Evolutionary conservation across 1,139 yeast species (phyloP).

Genomic region (Oligophagozyma castellii): DNA sequence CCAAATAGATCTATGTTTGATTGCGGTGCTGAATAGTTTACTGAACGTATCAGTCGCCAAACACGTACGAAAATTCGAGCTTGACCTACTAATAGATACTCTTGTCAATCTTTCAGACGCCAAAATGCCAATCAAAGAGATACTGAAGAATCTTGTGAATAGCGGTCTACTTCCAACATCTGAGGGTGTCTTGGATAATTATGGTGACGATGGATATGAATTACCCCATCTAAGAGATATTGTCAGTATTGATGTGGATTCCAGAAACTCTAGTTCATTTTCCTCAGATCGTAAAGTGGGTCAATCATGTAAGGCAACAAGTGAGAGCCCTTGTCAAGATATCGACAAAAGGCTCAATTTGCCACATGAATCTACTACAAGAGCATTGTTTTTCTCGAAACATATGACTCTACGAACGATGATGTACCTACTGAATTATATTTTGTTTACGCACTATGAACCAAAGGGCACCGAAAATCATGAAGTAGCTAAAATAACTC

Average conservation of each 20-base stretch:
- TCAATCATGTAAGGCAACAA: conserved; percentile 10
- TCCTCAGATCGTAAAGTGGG: conserved; percentile 5
- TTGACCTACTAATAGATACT: conserved; percentile 25
- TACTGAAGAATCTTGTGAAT: conserved; percentile 16
- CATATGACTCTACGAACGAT: conserved; percentile 33
- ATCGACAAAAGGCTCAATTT: conserved; percentile 18
- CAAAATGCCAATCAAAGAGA: conserved; percentile 17
- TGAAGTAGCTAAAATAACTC: conserved; percentile 23
- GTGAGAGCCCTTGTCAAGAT: conserved; percentile 4
- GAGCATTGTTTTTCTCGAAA: conserved; percentile 27
- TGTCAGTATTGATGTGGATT: conserved; percentile 13
- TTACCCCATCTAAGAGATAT: conserved; percentile 27
- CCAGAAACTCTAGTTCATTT: too few relatives aligned
- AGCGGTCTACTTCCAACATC: conserved; percentile 20
- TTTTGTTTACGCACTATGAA: conserved; percentile 32
- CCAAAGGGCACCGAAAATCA: conserved; percentile 29
- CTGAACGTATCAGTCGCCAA: conserved; percentile 24
- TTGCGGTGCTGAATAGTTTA: conserved; percentile 22
- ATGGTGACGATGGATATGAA: conserved; percentile 22
- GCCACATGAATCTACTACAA: conserved; percentile 26
- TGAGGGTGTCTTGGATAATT: conserved; percentile 20
- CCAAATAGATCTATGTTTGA: conserved; percentile 23
- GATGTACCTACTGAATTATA: conserved; percentile 33
- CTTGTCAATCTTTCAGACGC: conserved; percentile 24
- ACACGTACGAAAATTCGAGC: conserved; percentile 28